Evolutionary conservation across 257 asterid species (phyloP), one percentile per base, ranked within the genome.

Genomic region (Plantago elongata): DNA sequence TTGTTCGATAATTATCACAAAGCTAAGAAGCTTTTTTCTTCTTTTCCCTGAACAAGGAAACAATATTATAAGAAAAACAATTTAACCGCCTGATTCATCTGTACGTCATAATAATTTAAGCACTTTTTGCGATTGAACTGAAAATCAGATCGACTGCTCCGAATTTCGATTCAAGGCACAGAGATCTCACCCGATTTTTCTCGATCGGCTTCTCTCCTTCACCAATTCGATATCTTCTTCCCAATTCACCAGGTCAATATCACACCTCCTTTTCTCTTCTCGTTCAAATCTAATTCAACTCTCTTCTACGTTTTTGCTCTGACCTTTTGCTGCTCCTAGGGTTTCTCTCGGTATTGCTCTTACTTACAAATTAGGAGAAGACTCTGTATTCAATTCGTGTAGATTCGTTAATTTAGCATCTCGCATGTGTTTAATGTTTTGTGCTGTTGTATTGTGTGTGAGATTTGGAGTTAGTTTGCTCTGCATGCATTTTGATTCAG

Each of bases 151-250:
- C 79, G 70, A 67, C 62, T 67, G 63, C 57, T 54, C 66, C 22
- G 61, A 64, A 60, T 67, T 68, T 72, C 15, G 69, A 67, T 64
- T 51, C 69, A 22, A 37, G 51, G 61, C 52, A 54, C 60, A 29
- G 77, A 64, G 75, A 76, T 71, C 77, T 76, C 74, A 61, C 60
- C 51, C 38, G 17, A 55, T 13, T 60, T 48, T 65, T 43, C 65
- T 57, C 64, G 72, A 72, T 72, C 77, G 81, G 72, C 58, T 70
- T 55, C 62, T 49, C 71, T 54, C 69, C 15, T 34, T 48, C 40
- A 30, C 8, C 15, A 54, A 64, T 60, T 60, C 54, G 16, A 37
- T 46, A 55, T 60, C 13, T 52, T 11, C 49, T 17, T 42, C 51
- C 15, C 61, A 13, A 45, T 11, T 15, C 46, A 10, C 16, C 11